Evolutionary conservation across 1,284 basidiomycete species (phyloP), one percentile per base, ranked within the genome.

Genomic region (Somion occarium): DNA sequence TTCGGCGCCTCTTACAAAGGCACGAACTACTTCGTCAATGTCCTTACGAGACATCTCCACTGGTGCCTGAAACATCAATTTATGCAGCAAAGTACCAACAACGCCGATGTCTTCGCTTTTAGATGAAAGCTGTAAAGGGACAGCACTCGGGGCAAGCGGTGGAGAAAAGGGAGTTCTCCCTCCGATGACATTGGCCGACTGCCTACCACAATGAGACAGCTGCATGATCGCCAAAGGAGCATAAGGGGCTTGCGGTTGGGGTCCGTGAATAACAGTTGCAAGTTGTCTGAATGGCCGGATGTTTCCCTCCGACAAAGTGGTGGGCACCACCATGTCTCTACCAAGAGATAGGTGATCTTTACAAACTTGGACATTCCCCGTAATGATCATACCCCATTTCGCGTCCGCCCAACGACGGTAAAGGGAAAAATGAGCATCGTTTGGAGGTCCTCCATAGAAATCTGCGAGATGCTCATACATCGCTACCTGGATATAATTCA

Each of bases 331-430:
- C 18, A 94, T 72, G 64, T 98, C 95, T 53, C 90, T 81, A 1
- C 92, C 93, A 7, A 93, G 76, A 0, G 87, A 79, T 1, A 96
- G 76, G 64, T 96, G 92, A 0, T 73, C 66, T 0, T 64, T 61
- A 43, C 83, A 82, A 26, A 98, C 83, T 59, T 91, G 88, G 1
- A 94, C 80, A 60, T 98, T 98, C 15, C 95, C 93, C 0, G 94
- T 93, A 47, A 96, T 72, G 49, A 98, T 73, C 73, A 97, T 89
- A 0, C 93, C 95, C 92, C 92, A 98, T 19, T 78, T 78, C 3
- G 85, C 82, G 37, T 73, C 65, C 0, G 84, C 82, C 93, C 94
- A 98, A 57, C 74, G 71, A 1, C 78, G 69, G 65, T 98, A 98
- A 22, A 98, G 74, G 1, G 68, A 63, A 38, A 76, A 67, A 63